Evolutionary conservation across 495 filamentous ascomycete genomes (phyloP).

Genomic region (Hypoxylon perforatum): DNA sequence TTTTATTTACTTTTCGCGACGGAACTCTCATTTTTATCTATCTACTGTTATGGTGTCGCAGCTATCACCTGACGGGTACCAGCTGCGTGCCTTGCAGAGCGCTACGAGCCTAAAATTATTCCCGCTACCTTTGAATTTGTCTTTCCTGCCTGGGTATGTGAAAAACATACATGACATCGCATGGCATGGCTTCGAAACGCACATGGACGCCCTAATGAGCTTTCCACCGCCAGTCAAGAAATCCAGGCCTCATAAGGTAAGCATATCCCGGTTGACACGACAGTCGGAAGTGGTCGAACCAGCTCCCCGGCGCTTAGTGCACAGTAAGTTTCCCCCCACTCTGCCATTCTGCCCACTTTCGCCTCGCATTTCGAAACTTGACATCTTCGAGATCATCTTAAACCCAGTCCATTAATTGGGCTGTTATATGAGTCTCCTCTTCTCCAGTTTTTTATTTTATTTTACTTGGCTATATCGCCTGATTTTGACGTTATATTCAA

Average conservation of each 20-base stretch:
- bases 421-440: conserved; percentile 15
- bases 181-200: too few species aligned
- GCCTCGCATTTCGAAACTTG: conserved; percentile 14
- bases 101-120: conserved; percentile 7
- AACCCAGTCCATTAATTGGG: conserved; percentile 25
- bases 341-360: conserved; percentile 21
- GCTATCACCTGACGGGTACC: conserved; percentile 39
- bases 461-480: too few species aligned
- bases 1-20: too few species aligned
- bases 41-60: conserved; percentile 5
- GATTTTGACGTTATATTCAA: too few species aligned
- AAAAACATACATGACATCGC: conserved; percentile 7
- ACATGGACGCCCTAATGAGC: conserved; percentile 7
- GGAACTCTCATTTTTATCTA: neutral
- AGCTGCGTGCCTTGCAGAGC: conserved; percentile 38
- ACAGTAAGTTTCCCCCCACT: conserved; percentile 37
- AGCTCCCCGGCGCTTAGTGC: conserved; percentile 39
- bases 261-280: conserved; percentile 30
- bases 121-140: neutral
- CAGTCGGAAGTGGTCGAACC: conserved; percentile 29
- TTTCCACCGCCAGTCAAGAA: conserved; percentile 32
- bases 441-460: neutral
- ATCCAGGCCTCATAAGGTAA: conserved; percentile 1
- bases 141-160: neutral
- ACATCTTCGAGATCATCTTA: conserved; percentile 7